Base-by-base conservation (phyloP, 345 rosid species). In the Eucalyptus erythrocorys region DNA sequence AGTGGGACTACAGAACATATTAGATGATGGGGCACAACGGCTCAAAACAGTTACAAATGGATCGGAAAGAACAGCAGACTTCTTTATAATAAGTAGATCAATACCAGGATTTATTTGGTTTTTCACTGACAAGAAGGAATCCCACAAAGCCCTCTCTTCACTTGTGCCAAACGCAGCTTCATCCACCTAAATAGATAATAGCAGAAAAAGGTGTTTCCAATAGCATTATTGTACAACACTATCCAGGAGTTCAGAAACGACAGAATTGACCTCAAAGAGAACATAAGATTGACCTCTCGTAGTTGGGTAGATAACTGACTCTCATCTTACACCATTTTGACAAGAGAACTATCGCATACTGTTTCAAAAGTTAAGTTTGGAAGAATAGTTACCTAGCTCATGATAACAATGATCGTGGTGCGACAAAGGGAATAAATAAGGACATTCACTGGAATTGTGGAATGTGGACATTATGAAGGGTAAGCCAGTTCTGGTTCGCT, bases 81-180 rank as follows among this genome's bases (percentile, higher is more conserved):
- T 51, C 47, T 40, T 21, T 76, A 76, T 6, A 43, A 26, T 76
- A 40, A 76, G 84, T 45, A 22, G 37, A 14, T 66, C 26, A n/a
- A 50, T 95, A 96, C 99, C 96, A 48, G 93, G 91, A 91, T 93
- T 88, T 89, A 97, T 91, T 93, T 90, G 92, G 94, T 91, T 91
- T 91, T 92, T 93, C 66, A 93, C 86, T 59, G 97, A 92, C 92
- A 90, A 86, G 91, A 93, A 95, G 22, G 93, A 90, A 53, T 87
- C 93, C 98, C 98, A 96, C 90, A 96, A 89, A 61, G 92, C 94
- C 91, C 91, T 95, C 94, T 97, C 99, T 93, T 97, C 95, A 22
- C 88, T 87, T 48, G 96, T 96, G 93, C 95, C 97, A 90, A 97
- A 93, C 86, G 93, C 95, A 88, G 91, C 82, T 91, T 95, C 98